Evolutionary conservation across 352 stramenopile species (phyloP).

Genomic region (Saprolegnia diclina): DNA sequence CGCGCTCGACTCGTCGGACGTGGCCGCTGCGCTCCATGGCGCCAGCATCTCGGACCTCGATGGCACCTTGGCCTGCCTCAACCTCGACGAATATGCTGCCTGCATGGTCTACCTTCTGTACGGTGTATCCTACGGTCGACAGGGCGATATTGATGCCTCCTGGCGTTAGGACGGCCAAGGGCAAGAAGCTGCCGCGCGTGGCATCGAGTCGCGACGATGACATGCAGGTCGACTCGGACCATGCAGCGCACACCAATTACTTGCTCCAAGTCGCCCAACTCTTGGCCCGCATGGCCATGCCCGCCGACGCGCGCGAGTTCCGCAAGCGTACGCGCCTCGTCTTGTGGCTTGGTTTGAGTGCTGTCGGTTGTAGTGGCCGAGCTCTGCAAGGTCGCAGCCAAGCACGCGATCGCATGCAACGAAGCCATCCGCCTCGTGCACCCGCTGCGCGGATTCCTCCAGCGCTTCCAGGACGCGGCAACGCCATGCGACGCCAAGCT

Average conservation of each 20-base stretch:
- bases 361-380: conserved; percentile 5
- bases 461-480: conserved; percentile 38
- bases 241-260: background rate
- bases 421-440: conserved; percentile 25
- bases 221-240: background rate
- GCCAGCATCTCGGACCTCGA: conserved; percentile 8
- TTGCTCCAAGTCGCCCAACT: conserved; percentile 1
- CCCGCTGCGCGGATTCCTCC: conserved; percentile 62
- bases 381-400: conserved; percentile 5
- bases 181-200: conserved; percentile 1
- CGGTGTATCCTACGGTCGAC: background rate
- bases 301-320: background rate
- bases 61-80: conserved; percentile 10
- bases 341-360: background rate
- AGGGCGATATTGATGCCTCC: no score
- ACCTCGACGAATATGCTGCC: conserved; percentile 12
- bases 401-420: background rate
- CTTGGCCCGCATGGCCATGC: background rate
- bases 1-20: background rate
- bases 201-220: conserved; percentile 10
- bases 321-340: conserved; percentile 7
- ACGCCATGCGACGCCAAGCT: background rate
- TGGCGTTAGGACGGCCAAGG: conserved; percentile 7
- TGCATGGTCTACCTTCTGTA: conserved; percentile 20
- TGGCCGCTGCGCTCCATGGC: background rate